phyloP scores from a whole-genome alignment of 2,329 filamentous ascomycete genomes.

The Colletotrichum spinosum region DNA sequence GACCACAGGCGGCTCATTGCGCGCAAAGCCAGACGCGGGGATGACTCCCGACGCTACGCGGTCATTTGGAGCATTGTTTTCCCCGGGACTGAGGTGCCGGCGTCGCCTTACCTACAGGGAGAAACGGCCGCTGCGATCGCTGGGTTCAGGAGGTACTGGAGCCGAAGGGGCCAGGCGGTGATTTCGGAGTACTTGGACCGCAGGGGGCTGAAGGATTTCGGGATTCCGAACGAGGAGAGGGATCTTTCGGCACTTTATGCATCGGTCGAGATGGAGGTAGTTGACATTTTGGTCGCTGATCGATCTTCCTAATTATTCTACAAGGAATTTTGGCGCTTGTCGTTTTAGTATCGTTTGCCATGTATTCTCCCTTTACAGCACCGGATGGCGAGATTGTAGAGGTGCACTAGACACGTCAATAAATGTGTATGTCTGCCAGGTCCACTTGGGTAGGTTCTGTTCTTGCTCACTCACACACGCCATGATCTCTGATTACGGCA shows the following conservation, averaged over 20 bases:
- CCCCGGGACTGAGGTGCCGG: neutral
- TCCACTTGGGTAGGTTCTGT: too few species aligned
- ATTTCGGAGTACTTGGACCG: neutral
- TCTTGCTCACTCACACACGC: too few species aligned
- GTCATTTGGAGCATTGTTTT: neutral
- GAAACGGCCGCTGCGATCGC: neutral
- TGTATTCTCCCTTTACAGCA: too few species aligned
- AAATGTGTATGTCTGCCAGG: too few species aligned
- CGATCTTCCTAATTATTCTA: too few species aligned
- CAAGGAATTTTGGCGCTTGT: too few species aligned
- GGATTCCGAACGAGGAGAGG: neutral
- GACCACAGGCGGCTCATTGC: neutral
- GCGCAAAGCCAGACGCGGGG: too few species aligned
- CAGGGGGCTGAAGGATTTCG: neutral
- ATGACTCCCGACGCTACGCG: neutral
- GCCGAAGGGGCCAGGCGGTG: neutral
- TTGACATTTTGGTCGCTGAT: neutral
- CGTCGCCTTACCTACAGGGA: neutral
- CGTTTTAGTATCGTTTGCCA: too few species aligned
- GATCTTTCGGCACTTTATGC: neutral
- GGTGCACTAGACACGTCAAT: too few species aligned
- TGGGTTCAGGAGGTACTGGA: neutral
- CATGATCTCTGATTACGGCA: too few species aligned
- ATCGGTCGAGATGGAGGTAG: neutral
- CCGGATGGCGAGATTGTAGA: too few species aligned